Conservation (phyloP, 257 asterid genomes). For the Solanum paucissectum region DNA sequence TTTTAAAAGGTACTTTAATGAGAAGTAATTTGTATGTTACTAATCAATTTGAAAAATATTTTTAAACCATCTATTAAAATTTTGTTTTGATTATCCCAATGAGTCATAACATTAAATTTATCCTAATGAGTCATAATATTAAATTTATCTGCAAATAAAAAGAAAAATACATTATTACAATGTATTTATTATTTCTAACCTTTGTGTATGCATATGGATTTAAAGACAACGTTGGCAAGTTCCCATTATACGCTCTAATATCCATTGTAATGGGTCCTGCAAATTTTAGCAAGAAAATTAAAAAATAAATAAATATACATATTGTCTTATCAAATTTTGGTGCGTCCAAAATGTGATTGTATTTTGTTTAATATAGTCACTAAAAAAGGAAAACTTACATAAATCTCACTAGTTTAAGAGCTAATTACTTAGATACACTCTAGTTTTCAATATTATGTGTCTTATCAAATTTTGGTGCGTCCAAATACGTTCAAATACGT, state of each 20-base stretch:
- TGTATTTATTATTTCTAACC: not conserved
- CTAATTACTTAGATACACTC: no score
- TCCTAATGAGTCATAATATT: not conserved
- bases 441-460: no score
- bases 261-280: not conserved
- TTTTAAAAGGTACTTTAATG: not conserved
- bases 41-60: not conserved
- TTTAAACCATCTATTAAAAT: no score
- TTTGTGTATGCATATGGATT: not conserved
- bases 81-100: not conserved
- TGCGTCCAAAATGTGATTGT: not conserved
- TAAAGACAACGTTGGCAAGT: not conserved
- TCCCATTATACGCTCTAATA: not conserved
- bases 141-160: not conserved
- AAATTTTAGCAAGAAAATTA: not conserved
- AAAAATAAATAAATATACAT: no score
- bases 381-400: no score
- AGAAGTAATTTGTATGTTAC: not conserved
- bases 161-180: not conserved
- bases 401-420: no score
- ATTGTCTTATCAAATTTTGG: no score
- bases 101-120: no score
- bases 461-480: no score
- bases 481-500: no score
- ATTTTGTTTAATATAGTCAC: no score